Base-by-base conservation (phyloP, 164 flowering plant species). In the Annona cherimola region DNA sequence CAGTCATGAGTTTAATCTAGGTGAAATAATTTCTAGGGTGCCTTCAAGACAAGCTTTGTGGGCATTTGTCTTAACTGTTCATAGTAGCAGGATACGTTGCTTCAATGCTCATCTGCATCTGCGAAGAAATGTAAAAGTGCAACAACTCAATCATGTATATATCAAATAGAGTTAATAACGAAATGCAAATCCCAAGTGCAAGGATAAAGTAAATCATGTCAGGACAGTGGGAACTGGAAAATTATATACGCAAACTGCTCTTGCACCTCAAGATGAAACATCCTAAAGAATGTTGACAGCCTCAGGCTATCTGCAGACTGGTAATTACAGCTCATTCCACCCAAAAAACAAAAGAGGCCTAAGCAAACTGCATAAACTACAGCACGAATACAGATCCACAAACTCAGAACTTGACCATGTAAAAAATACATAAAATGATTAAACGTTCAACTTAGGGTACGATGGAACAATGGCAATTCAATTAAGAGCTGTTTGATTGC, bases 71-170 rank as follows among this genome's bases (percentile, higher is more conserved):
- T 26, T 26, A 26, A 26, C 35, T 26, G 65, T 62, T 62, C 40
- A 62, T 8, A 4, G 19, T 19, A 62, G 65, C 35, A 19, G 65
- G 65, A 62, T 62, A 18, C 65, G 19, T 62, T 39, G 20, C 65
- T 62, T 62, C 65, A 62, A 62, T 62, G 20, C 20, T 62, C 65
- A 62, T 62, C 18, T 62, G 65, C 65, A 62, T 62, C 65, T 18
- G 65, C 65, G 20, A 14, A 62, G 39, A 20, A 3, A 62, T 62
- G 41, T 16, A 18, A 39, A 39, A 26, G 19, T 62, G 19, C 65
- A 62, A 62, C 41, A 0, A 62, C 65, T 62, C 18, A 62, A 19
- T 26, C 8, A 18, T 14, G 65, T 8, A 20, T 19, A 62, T 18
- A 62, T 8, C 3, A 18, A 19, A 62, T 39, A 14, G 18, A 62